Base-by-base conservation (phyloP, 139 green algal species). In the Pycnococcus provasolii region DNA sequence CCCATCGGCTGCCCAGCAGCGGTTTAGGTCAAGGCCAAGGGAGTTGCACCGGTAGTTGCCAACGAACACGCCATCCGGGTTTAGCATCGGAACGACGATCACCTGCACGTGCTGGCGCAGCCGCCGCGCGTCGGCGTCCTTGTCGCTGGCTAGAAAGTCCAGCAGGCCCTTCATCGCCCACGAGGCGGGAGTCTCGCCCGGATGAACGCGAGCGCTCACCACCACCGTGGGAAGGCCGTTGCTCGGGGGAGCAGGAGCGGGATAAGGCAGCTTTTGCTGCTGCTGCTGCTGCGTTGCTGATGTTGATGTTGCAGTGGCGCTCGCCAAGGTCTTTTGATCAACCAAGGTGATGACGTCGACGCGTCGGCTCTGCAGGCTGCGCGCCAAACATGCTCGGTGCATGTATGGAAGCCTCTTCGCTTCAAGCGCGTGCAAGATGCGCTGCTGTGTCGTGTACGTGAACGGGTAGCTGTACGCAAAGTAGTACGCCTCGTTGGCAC, bases 381-480 rank as follows among this genome's bases (percentile, higher is more conserved):
- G 53, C 4, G 15, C 39, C 8, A 60, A 37, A 15, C 39, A n/a
- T 26, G 39, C 53, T 15, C 53, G 53, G 4, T 8, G 39, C 8
- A 60, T 26, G 53, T 39, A 60, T 26, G 53, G 53, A 15, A 60
- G 53, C 53, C 53, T 8, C 15, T 26, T 15, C 53, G 15, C 15
- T 15, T 60, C 53, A 4, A 60, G 53, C 6, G 5, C 53, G 6
- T 8, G 4, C 8, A 60, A n/a, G 4, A 60, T 7, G 6, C 13
- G 53, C 53, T 60, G 53, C 53, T 60, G 53, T 4, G 7, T 8
- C 8, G 53, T 39, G 53, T 60, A 60, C 13, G 8, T 6, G 53
- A 60, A 60, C 53, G 53, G 53, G 53, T 60, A 60, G 6, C 6
- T 39, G 53, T 60, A 60, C 5, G 6, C 39, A n/a, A 60, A 60